These are phyloP conservation scores for Amyloporia xantha DNA, from an alignment of 768 basidiomycete genomes.

Conservation along the genomic window DNA sequence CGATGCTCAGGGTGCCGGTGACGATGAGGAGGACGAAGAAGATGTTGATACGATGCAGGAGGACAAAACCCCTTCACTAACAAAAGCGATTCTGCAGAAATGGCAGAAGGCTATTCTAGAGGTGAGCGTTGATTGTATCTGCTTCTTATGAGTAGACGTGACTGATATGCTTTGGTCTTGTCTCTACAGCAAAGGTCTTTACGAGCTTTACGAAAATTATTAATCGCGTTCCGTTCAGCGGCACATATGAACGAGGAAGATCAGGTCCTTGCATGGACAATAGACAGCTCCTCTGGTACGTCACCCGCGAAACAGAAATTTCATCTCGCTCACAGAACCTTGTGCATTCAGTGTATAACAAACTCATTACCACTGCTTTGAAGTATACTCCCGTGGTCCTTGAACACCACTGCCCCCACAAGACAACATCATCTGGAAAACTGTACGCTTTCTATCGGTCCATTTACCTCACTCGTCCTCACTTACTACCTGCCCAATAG, in stretches of 20 bases:
- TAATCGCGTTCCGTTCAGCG: slow-evolving; percentile 89
- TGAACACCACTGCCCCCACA: slow-evolving; percentile 82
- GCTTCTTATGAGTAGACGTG: neutral
- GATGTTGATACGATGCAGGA: slow-evolving; percentile 42
- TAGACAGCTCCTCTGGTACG: slow-evolving; percentile 72
- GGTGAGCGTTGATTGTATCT: slow-evolving; percentile 33
- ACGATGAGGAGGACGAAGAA: slow-evolving; percentile 36
- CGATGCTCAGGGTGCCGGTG: slow-evolving; percentile 32
- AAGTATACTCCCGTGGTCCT: slow-evolving; percentile 89
- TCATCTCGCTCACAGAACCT: neutral
- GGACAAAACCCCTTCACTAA: slow-evolving; percentile 48
- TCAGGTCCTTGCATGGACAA: slow-evolving; percentile 74
- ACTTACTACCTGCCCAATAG: slow-evolving; percentile 31
- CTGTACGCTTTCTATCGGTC: slow-evolving; percentile 47
- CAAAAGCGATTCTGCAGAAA: slow-evolving; percentile 57
- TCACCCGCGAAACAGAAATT: slow-evolving; percentile 11
- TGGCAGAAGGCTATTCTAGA: slow-evolving; percentile 92
- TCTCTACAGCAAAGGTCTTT: slow-evolving; percentile 72
- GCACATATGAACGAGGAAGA: slow-evolving; percentile 85
- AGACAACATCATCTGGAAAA: slow-evolving; percentile 74
- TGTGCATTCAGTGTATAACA: slow-evolving; percentile 73
- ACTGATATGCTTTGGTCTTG: neutral
- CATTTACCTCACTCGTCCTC: neutral
- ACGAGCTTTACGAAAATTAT: slow-evolving; percentile 71
- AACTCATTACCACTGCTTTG: slow-evolving; percentile 80